A percentile compares a stretch with the other conserved stretches of the same genome.
Conservation (phyloP, 2,329 filamentous ascomycete species). For the Aureobasidium sp. region DNA sequence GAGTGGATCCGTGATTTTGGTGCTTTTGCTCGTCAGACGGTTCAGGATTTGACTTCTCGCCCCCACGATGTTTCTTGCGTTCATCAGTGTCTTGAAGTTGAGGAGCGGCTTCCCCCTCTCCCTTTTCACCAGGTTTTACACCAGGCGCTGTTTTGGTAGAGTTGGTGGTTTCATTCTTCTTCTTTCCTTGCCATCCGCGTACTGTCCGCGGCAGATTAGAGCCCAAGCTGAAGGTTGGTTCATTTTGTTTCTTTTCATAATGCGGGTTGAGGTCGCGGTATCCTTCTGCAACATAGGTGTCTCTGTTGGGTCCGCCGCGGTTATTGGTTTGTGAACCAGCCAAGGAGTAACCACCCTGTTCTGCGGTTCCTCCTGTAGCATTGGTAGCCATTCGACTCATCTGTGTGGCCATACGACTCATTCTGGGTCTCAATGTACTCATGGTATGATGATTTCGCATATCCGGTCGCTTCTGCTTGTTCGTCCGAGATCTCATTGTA, state of each 20-base stretch:
- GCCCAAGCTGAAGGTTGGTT: slow-evolving; percentile 22
- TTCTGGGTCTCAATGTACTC: neutral
- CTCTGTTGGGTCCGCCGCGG: slow-evolving; percentile 17
- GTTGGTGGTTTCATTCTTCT: neutral
- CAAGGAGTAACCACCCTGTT: slow-evolving; percentile 7
- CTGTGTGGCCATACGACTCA: slow-evolving; percentile 1
- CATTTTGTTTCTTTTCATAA: slow-evolving; percentile 20
- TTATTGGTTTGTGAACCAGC: neutral
- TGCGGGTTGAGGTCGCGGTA: slow-evolving; percentile 23
- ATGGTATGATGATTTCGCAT: neutral
- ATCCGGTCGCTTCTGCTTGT: neutral
- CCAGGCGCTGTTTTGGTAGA: neutral
- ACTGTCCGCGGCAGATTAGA: slow-evolving; percentile 24
- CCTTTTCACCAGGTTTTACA: slow-evolving; percentile 19
- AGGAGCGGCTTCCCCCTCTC: slow-evolving; percentile 22
- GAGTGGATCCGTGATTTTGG: neutral
- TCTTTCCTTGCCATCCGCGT: slow-evolving; percentile 17
- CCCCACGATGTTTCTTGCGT: slow-evolving; percentile 1
- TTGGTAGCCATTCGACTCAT: neutral
- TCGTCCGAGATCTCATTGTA: slow-evolving; percentile 3
- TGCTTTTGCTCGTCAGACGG: neutral
- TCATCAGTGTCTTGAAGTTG: slow-evolving; percentile 17
- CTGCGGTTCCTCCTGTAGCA: neutral
- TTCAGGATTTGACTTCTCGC: neutral
- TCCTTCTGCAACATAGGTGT: slow-evolving; percentile 24